A percentile compares a stretch with the other conserved stretches of the same genome.
Evolutionary conservation across 225 moss, liverwort and hornwort species (phyloP).

Genomic region (Climacium dendroides): DNA sequence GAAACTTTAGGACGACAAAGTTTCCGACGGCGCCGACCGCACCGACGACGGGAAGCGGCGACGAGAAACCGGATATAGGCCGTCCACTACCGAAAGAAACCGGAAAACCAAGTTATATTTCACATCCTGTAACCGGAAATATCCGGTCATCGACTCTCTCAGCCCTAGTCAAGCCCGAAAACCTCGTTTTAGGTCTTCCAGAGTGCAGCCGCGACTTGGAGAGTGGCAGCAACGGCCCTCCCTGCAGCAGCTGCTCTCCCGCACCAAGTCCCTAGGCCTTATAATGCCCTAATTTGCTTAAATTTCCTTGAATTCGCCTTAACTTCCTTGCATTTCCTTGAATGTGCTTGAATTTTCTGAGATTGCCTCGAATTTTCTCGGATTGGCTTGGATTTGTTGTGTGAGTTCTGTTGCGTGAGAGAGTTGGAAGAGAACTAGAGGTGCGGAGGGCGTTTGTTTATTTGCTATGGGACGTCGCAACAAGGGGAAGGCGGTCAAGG

Average conservation of each 20-base stretch:
- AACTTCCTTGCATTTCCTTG: no score
- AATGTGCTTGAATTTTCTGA: background rate
- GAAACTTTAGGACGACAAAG: background rate
- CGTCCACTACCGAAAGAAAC: background rate
- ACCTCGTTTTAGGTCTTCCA: background rate
- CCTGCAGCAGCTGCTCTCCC: background rate
- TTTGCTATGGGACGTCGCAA: slow-evolving; percentile 43
- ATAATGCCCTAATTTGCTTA: background rate
- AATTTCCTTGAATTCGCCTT: background rate
- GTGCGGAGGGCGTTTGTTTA: no score
- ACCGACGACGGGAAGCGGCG: background rate
- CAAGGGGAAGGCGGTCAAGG: slow-evolving; percentile 36
- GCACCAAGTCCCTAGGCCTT: background rate
- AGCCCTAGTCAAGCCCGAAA: background rate
- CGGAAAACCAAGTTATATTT: no score
- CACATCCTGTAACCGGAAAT: background rate
- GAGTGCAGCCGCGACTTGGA: background rate
- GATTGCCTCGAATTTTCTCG: background rate
- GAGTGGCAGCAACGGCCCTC: background rate
- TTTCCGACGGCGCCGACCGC: background rate
- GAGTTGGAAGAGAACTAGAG: background rate
- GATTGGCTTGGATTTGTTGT: background rate
- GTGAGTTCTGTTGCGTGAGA: background rate
- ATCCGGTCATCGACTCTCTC: background rate
- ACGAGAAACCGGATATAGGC: background rate